Percentiles rank a stretch among this genome's conserved stretches.
phyloP scores from a whole-genome alignment of 371 early-diverging fungal species.

The Actinomortierella wolfii region DNA sequence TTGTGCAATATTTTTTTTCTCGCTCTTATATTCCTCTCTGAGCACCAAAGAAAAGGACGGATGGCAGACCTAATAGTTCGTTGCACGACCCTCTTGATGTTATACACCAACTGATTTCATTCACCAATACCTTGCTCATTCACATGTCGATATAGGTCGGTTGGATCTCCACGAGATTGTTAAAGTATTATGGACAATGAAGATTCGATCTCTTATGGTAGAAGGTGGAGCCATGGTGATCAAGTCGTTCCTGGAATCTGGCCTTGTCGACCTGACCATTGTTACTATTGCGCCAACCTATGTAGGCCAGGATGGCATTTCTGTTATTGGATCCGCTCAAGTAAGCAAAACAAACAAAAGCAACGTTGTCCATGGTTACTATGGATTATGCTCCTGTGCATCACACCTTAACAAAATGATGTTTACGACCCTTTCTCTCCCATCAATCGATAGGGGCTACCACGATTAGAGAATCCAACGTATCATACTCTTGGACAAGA shows the following conservation, averaged over 20 bases:
- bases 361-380: too few relatives aligned
- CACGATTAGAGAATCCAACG: conserved; percentile 21
- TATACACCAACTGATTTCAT: too few relatives aligned
- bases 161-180: conserved; percentile 14
- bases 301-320: conserved; percentile 68
- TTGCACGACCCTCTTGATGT: too few relatives aligned
- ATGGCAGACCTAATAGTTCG: too few relatives aligned
- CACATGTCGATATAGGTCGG: conserved; percentile 12
- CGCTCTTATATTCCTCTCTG: too few relatives aligned
- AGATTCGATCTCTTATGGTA: conserved; percentile 78
- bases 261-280: conserved; percentile 61
- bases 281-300: conserved; percentile 82
- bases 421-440: background rate
- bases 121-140: conserved; percentile 11
- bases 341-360: too few relatives aligned
- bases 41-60: too few relatives aligned
- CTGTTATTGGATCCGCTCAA: conserved; percentile 45
- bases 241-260: conserved; percentile 59
- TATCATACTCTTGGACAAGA: conserved; percentile 38
- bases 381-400: background rate
- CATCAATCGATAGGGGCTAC: conserved; percentile 19
- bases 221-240: conserved; percentile 92
- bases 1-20: too few relatives aligned
- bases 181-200: conserved; percentile 43
- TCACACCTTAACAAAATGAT: background rate